These are phyloP conservation scores for Larix kaempferi DNA, from an alignment of 75 land plant species.

Conservation along the genomic window DNA sequence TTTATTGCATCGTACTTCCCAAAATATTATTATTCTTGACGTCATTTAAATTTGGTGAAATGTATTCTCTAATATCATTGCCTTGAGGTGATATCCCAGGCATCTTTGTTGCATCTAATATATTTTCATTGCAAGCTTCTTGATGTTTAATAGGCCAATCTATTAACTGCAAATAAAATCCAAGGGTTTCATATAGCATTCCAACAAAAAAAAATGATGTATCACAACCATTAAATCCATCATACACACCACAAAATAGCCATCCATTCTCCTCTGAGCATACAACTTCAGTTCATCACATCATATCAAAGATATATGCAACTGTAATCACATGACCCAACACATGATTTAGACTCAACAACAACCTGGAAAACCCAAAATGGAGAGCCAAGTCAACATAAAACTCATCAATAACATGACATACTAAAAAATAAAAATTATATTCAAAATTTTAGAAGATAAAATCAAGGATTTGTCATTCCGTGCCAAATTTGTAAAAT, in stretches of 20 bases:
- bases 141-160: slow-evolving; percentile 33
- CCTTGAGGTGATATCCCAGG: not conserved
- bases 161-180: slow-evolving; percentile 30
- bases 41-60: too few species aligned
- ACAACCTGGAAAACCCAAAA: too few species aligned
- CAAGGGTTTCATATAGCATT: slow-evolving; percentile 65
- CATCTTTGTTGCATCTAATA: not conserved
- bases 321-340: too few species aligned
- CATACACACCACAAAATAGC: slow-evolving; percentile 80
- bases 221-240: slow-evolving; percentile 90
- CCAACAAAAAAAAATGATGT: slow-evolving; percentile 84
- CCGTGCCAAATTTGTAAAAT: too few species aligned
- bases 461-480: too few species aligned
- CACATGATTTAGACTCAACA: too few species aligned
- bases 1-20: slow-evolving; percentile 1
- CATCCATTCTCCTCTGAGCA: slow-evolving; percentile 87
- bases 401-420: too few species aligned
- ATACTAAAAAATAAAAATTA: too few species aligned
- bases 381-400: too few species aligned
- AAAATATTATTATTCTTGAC: not conserved
- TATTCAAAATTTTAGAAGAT: too few species aligned
- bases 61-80: not conserved
- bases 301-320: too few species aligned
- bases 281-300: too few species aligned
- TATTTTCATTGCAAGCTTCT: not conserved